Percentiles rank a stretch among this genome's conserved stretches.
Conservation (phyloP, 257 asterid genomes). For the Striga asiatica region DNA sequence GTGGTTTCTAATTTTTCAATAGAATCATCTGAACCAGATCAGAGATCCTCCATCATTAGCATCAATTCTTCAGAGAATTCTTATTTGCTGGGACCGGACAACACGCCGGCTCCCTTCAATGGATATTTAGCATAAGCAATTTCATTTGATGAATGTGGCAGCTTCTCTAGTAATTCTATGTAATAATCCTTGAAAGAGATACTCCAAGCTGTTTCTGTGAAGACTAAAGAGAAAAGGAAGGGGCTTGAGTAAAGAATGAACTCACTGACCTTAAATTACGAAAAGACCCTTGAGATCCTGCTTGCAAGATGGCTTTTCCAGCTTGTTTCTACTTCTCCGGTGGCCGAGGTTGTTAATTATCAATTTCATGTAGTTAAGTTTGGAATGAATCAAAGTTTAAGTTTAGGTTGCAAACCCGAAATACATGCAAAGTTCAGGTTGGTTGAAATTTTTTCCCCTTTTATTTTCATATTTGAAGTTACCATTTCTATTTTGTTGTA, state of each 20-base stretch:
- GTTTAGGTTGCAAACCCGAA: too few relatives aligned
- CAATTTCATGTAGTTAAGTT: too few relatives aligned
- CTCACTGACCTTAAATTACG: too few relatives aligned
- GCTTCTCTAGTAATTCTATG: slow-evolving; percentile 57
- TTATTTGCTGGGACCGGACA: slow-evolving; percentile 33
- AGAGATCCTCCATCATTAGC: slow-evolving; percentile 42
- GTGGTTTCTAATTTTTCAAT: slow-evolving; percentile 38
- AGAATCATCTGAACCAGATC: slow-evolving; percentile 62
- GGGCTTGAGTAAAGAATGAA: too few relatives aligned
- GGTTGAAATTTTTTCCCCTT: neutral
- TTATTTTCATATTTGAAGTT: neutral
- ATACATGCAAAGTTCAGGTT: too few relatives aligned
- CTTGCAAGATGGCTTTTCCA: too few relatives aligned
- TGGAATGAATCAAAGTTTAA: too few relatives aligned
- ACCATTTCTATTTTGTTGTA: neutral
- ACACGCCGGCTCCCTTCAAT: slow-evolving; percentile 53
- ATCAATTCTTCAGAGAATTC: slow-evolving; percentile 42
- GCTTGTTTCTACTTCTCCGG: too few relatives aligned
- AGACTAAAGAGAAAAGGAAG: too few relatives aligned
- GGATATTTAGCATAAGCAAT: slow-evolving; percentile 76
- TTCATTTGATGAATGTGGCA: slow-evolving; percentile 55
- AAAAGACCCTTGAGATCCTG: too few relatives aligned
- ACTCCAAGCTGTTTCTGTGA: slow-evolving; percentile 90
- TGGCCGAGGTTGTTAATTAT: too few relatives aligned
- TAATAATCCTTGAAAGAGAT: slow-evolving; percentile 89